Conservation (phyloP, 805 yeast genomes). For the Sugiyamaella smithiae region DNA sequence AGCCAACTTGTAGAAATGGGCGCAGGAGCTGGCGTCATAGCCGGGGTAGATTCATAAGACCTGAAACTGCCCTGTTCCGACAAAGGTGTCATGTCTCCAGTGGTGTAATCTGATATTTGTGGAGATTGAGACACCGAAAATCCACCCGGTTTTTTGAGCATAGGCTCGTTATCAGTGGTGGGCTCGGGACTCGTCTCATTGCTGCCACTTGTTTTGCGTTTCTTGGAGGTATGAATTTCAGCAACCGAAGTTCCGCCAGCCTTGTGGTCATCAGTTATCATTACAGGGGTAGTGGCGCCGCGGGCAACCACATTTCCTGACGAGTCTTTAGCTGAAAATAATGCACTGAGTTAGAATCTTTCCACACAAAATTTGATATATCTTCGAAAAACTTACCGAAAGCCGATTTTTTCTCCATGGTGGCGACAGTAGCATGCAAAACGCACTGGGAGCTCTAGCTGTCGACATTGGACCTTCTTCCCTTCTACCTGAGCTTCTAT, state of each 20-base stretch:
- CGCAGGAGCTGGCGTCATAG: conserved; percentile 3
- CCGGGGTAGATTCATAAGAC: neutral
- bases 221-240: conserved; percentile 1
- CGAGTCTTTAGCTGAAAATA: conserved; percentile 55
- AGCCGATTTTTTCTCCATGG: conserved; percentile 85
- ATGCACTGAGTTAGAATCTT: no score
- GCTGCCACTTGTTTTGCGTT: conserved; percentile 3
- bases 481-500: conserved; percentile 29
- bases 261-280: conserved; percentile 94
- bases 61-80: conserved; percentile 3
- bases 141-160: neutral
- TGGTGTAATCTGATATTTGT: conserved; percentile 14
- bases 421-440: conserved; percentile 96
- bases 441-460: conserved; percentile 59
- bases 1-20: conserved; percentile 5
- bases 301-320: conserved; percentile 66
- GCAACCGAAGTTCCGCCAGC: conserved; percentile 29
- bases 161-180: neutral
- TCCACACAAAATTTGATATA: conserved; percentile 30
- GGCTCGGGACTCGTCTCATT: neutral
- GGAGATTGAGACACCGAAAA: conserved; percentile 5
- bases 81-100: conserved; percentile 15
- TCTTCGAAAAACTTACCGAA: no score
- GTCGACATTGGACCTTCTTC: conserved; percentile 31
- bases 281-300: conserved; percentile 66